Base-by-base conservation (phyloP, 2,329 filamentous ascomycete species). In the Neofusicoccum parvum region DNA sequence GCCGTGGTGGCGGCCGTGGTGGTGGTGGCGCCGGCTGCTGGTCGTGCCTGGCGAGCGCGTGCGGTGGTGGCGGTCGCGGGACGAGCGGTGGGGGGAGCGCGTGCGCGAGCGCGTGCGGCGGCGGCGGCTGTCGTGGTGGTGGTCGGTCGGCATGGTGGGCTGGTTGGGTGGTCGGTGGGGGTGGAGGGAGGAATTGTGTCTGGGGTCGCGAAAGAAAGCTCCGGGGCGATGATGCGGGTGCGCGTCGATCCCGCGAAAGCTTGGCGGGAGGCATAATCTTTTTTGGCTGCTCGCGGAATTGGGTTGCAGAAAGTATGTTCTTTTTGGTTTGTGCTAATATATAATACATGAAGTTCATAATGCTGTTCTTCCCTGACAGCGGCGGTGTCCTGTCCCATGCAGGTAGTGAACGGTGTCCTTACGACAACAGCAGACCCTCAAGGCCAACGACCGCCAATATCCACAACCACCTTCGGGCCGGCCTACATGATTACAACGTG, bases 21-120 rank as follows among this genome's bases (percentile, higher is more conserved):
- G 41, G 60, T 27, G 60, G 17, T 45, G 48, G 15, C 23, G 48
- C 20, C 37, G 53, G 11, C 36, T 17, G 37, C 11, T 43, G 54
- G 41, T 66, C 15, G 58, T 62, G 23, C 37, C 65, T 50, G 53
- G 74, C 11, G 68, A 74, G 64, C 68, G 75, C 37, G 72, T 72
- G 66, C 70, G 74, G 68, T 68, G 76, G 65, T 76, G 73, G 58
- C 67, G 70, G 53, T 76, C 73, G 62, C 70, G 72, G 66, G 73
- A 68, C 32, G 70, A 68, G 69, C 70, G 68, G 53, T 77, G 71
- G 62, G 78, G 76, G 43, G 78, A 81, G 60, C 72, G 73, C 34
- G 79, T 78, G 64, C 74, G 75, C 54, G 76, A 73, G 62, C 14
- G 23, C 1, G 23, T 1, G 23, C 23, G 23, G 3, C 23, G 23